Conservation (phyloP, 768 basidiomycete genomes). For the Coprinopsis cinerea region DNA sequence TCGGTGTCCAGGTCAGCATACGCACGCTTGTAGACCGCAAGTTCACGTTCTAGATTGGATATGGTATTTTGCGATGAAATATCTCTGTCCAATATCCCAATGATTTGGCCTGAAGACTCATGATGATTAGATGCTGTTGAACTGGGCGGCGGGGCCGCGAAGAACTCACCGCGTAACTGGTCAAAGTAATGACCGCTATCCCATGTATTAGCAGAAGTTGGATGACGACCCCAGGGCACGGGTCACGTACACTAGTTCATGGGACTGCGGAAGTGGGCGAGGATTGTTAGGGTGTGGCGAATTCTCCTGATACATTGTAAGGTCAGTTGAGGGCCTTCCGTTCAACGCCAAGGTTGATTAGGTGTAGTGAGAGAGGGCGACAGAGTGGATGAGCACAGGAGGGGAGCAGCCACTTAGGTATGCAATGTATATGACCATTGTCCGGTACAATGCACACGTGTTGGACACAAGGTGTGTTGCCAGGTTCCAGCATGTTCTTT, state of each 20-base stretch:
- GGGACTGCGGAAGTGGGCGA: neutral
- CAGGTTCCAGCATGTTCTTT: neutral
- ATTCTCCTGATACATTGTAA: neutral
- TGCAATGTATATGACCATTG: too few species aligned
- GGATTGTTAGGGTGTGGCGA: neutral
- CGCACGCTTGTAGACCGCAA: constrained; percentile 37
- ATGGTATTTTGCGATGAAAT: constrained; percentile 24
- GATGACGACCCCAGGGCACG: neutral
- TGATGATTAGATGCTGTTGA: neutral
- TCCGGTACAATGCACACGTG: constrained; percentile 1
- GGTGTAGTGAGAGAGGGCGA: too few species aligned
- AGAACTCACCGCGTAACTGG: constrained; percentile 27
- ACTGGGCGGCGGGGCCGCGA: neutral
- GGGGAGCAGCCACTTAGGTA: too few species aligned
- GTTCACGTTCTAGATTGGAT: constrained; percentile 33
- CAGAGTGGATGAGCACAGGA: neutral
- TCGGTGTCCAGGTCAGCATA: constrained; percentile 33
- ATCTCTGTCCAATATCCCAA: constrained; percentile 29
- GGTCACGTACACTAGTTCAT: neutral
- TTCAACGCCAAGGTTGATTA: too few species aligned
- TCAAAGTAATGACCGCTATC: constrained; percentile 29
- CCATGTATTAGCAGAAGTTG: neutral
- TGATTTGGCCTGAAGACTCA: constrained; percentile 32
- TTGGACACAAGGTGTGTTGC: neutral
- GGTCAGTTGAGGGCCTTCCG: too few species aligned